phyloP scores from a whole-genome alignment of 1,284 basidiomycete genomes.

The Sphagnurus paluster region DNA sequence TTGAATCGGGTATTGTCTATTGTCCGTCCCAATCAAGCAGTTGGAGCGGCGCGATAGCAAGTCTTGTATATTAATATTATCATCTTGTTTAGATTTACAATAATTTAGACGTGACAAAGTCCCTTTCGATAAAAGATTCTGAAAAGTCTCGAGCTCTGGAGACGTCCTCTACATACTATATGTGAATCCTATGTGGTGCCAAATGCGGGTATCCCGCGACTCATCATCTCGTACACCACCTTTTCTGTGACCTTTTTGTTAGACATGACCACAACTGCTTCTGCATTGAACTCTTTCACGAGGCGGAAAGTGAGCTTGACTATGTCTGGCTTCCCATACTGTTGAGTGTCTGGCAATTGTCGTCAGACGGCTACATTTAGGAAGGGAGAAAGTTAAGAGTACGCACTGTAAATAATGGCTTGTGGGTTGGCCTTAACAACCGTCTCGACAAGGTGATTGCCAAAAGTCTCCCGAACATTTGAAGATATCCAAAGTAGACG shows the following conservation, averaged over 20 bases:
- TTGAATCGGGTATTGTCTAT: too few relatives aligned
- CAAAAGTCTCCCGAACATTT: slow-evolving; percentile 59
- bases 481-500: slow-evolving; percentile 61
- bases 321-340: slow-evolving; percentile 29
- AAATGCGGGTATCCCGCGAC: slow-evolving; percentile 59
- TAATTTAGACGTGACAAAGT: too few relatives aligned
- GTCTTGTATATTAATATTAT: too few relatives aligned
- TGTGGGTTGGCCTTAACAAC: slow-evolving; percentile 52
- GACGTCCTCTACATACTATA: too few relatives aligned
- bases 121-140: too few relatives aligned
- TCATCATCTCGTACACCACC: slow-evolving; percentile 61
- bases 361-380: too few relatives aligned
- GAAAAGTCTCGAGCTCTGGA: too few relatives aligned
- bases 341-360: slow-evolving; percentile 48
- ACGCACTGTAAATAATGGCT: slow-evolving; percentile 55
- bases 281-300: slow-evolving; percentile 59
- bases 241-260: slow-evolving; percentile 62
- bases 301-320: slow-evolving; percentile 57
- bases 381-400: not conserved
- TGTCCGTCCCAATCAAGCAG: too few relatives aligned
- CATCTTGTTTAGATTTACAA: too few relatives aligned
- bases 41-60: too few relatives aligned
- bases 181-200: slow-evolving; percentile 66
- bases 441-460: slow-evolving; percentile 56
- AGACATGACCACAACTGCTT: slow-evolving; percentile 62